Evolutionary conservation across 495 filamentous ascomycete species (phyloP), one percentile per base, ranked within the genome.

Genomic region (Neurospora terricola): DNA sequence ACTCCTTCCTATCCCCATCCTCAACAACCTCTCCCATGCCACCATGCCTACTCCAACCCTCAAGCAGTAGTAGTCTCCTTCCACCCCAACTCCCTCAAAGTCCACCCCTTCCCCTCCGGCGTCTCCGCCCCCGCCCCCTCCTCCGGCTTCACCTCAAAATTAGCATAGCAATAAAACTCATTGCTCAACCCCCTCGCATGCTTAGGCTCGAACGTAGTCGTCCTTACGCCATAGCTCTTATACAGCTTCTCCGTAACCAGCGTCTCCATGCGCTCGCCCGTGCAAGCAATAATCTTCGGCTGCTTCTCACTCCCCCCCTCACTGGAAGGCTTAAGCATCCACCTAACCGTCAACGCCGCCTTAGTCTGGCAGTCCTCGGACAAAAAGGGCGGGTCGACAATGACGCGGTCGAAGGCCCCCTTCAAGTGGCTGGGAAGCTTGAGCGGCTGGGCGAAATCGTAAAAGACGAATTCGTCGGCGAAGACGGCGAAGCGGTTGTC

Each of bases 291-390:
- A 39, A 93, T 77, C 23, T 70, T 78, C 14, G 38, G 39, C 18
- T 34, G n/a, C n/a, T n/a, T 42, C 18, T 69, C 14, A 38, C 6
- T 45, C 43, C 11, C 38, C 11, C 12, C 11, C 38, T 30, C 30
- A 30, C 30, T 30, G 30, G 36, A 42, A 11, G 81, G 72, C 40
- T 86, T 88, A 39, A 86, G 82, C 37, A 94, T 83, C 89, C 89
- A 94, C 30, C 90, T 87, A 5, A 91, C 86, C 2, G 92, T 93
- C 73, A 94, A 80, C 4, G 92, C 92, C 23, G 89, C 91, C 84
- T 94, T 94, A 0, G 91, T 92, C 75, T 95, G 92, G 78, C 92
- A 95, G 73, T 95, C 91, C 74, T 91, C 86, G 76, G 87, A 91
- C 9, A 94, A 82, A 73, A 94, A 95, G 3, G 92, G 92, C 0